Evolutionary conservation across 2,329 filamentous ascomycete species (phyloP).

Genomic region (Chaetomiaceae sp.): DNA sequence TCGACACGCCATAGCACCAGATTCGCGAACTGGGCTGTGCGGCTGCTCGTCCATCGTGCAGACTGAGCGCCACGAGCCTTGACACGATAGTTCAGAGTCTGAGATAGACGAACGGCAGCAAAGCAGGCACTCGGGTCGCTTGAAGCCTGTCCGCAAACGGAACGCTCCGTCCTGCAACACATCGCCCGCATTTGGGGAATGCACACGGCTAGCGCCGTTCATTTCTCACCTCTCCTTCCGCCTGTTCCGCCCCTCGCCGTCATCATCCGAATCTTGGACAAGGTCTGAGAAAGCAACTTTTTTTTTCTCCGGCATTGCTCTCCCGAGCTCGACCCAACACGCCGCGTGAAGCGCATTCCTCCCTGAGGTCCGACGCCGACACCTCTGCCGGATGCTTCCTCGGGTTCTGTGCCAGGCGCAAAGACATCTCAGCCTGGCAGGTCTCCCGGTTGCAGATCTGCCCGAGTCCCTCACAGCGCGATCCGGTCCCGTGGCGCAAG

Average conservation of each 20-base stretch:
- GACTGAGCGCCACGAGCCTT: slow-evolving; percentile 14
- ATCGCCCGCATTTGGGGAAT: not conserved
- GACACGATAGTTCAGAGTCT: too few species aligned
- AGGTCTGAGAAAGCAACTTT: too few species aligned
- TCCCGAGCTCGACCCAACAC: too few species aligned
- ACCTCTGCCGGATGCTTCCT: not conserved
- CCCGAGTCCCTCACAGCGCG: slow-evolving; percentile 14
- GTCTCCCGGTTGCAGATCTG: slow-evolving; percentile 23
- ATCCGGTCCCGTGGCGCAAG: slow-evolving; percentile 20
- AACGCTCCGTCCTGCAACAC: not conserved
- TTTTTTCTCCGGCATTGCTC: too few species aligned
- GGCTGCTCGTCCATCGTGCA: slow-evolving; percentile 2
- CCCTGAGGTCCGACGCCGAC: too few species aligned
- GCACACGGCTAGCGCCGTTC: slow-evolving; percentile 1
- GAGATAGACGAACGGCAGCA: slow-evolving; percentile 15
- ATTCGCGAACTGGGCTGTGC: not conserved
- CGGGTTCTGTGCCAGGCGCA: slow-evolving; percentile 12
- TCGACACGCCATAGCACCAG: not conserved
- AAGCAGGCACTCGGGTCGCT: slow-evolving; percentile 6
- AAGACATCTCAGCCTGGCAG: slow-evolving; percentile 19
- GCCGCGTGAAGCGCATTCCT: too few species aligned
- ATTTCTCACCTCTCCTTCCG: not conserved
- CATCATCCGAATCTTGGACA: not conserved
- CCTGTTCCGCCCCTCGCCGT: not conserved
- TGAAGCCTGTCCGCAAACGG: slow-evolving; percentile 5